Evolutionary conservation across 2,329 filamentous ascomycete genomes (phyloP), one percentile per base, ranked within the genome.

Genomic region (Fusarium buxicola): DNA sequence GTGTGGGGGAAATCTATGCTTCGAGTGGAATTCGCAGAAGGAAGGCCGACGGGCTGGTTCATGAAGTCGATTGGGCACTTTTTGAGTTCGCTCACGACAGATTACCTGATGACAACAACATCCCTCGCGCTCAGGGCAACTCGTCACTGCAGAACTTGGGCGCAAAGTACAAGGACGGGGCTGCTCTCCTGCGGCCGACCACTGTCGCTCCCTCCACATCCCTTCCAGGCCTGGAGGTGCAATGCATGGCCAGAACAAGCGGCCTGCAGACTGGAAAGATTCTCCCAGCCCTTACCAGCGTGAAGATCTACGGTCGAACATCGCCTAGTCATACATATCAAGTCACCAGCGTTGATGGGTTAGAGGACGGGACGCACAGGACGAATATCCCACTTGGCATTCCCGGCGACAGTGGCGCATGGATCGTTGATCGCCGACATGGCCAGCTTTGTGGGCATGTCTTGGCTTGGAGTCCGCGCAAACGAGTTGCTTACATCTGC

Each of bases 61-160:
- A 97, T 73, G 94, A 98, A 75, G 93, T 98, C 39, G 94, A 98
- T 75, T 98, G 94, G 94, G 93, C 94, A 0, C 80, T 98, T 3
- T 93, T 98, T 68, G 87, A 91, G 66, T 92, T 98, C 63, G 81
- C 89, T 10, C 82, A 89, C 5, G 84, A 89, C 10, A 87, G 94
- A 2, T 79, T 89, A 12, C 91, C 94, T 4, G 81, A 84, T 0
- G 84, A 86, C 57, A 97, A 97, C 68, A 77, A 86, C 10, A 89
- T 97, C 18, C 86, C 86, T 3, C 49, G 68, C 39, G 58, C 72
- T 15, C 31, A 62, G 18, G 54, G 52, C 27, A 44, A 38, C 8
- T 55, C 60, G 5, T 59, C 59, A 2, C 51, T 41, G 43, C 59
- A 59, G 49, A 44, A 43, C 45, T 8, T 63, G 31, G 48, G 21